phyloP scores from a whole-genome alignment of 2,329 filamentous ascomycete genomes.

The Leptoxyphium fumago region DNA sequence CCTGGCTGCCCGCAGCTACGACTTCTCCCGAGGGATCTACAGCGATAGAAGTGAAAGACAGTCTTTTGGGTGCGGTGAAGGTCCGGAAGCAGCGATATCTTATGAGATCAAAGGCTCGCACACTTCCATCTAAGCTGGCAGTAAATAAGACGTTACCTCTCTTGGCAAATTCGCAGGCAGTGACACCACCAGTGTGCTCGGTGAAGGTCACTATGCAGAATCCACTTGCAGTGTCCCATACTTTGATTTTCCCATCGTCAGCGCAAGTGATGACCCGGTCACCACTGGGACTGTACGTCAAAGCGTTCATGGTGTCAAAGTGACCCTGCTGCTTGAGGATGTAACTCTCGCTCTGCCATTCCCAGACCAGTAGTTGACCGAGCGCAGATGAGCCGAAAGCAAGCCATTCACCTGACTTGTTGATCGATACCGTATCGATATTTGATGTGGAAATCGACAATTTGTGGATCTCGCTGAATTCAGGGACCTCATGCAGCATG shows the following conservation, averaged over 20 bases:
- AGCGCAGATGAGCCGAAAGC: constrained; percentile 92
- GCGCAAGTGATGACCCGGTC: constrained; percentile 85
- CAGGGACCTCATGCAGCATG: constrained; percentile 85
- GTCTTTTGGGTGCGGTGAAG: constrained; percentile 79
- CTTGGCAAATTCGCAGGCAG: constrained; percentile 86
- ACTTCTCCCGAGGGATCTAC: constrained; percentile 97
- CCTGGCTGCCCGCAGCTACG: constrained; percentile 83
- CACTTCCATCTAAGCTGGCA: constrained; percentile 81
- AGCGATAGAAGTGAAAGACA: constrained; percentile 86
- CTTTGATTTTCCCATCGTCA: constrained; percentile 95
- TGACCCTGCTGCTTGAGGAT: constrained; percentile 97
- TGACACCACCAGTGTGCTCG: constrained; percentile 88
- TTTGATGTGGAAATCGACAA: constrained; percentile 90
- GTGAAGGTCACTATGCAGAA: constrained; percentile 98
- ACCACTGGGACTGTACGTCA: constrained; percentile 87
- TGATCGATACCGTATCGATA: constrained; percentile 89
- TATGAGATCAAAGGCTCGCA: constrained; percentile 91
- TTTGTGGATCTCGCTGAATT: constrained; percentile 90
- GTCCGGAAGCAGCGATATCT: constrained; percentile 94
- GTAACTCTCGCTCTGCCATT: constrained; percentile 98
- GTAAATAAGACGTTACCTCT: constrained; percentile 94
- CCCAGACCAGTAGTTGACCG: constrained; percentile 94
- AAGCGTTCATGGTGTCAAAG: constrained; percentile 85
- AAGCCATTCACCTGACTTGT: constrained; percentile 89
- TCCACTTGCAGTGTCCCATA: constrained; percentile 92